phyloP scores from a whole-genome alignment of 2,329 filamentous ascomycete genomes.

The Zasmidium angulare region DNA sequence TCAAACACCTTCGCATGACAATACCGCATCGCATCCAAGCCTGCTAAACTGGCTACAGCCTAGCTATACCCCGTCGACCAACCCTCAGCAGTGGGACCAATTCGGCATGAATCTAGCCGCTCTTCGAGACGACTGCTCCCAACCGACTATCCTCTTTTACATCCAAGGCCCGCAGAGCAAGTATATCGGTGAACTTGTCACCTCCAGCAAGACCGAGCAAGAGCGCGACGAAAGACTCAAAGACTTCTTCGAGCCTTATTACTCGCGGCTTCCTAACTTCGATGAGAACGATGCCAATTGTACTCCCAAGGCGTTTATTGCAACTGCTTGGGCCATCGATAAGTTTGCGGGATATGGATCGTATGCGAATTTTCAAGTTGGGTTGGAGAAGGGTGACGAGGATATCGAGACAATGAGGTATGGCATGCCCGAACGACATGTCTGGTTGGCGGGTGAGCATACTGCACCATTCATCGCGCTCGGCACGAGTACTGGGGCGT shows the following conservation, averaged over 20 bases:
- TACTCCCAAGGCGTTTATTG: conserved; percentile 61
- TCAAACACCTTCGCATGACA: conserved; percentile 15
- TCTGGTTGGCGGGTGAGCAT: conserved; percentile 91
- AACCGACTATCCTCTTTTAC: conserved; percentile 86
- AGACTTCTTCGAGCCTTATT: conserved; percentile 75
- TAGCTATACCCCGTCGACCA: conserved; percentile 61
- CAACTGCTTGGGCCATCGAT: conserved; percentile 77
- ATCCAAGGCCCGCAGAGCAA: conserved; percentile 64
- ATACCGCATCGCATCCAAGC: conserved; percentile 47
- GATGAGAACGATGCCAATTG: conserved; percentile 55
- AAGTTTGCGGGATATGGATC: conserved; percentile 77
- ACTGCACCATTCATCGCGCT: conserved; percentile 86
- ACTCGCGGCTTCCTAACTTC: conserved; percentile 71
- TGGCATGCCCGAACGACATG: conserved; percentile 60
- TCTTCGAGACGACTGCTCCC: conserved; percentile 55
- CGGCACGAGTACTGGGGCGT: conserved; percentile 86
- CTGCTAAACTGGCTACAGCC: conserved; percentile 78
- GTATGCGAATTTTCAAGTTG: conserved; percentile 83
- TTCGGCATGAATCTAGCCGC: conserved; percentile 73
- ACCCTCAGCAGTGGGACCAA: conserved; percentile 60
- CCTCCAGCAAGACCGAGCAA: conserved; percentile 37
- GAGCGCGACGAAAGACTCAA: conserved; percentile 57
- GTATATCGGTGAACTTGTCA: conserved; percentile 48
- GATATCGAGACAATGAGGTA: conserved; percentile 65
- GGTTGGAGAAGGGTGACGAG: conserved; percentile 66